phyloP scores from a whole-genome alignment of 179 eudicot species.

The Beta corolliflora region DNA sequence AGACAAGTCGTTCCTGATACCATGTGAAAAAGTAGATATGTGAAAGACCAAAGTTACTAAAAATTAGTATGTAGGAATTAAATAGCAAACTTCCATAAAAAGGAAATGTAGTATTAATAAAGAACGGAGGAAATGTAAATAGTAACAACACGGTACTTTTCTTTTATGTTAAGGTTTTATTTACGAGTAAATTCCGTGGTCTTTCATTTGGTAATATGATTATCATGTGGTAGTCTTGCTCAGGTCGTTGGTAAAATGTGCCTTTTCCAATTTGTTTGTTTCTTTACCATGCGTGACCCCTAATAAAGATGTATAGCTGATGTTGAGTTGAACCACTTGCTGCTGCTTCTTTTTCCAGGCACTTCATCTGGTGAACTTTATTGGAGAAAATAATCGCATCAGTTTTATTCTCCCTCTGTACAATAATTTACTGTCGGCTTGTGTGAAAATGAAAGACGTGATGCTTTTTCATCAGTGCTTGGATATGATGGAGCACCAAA shows the following conservation, averaged over 20 bases:
- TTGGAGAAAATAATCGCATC: conserved; percentile 48
- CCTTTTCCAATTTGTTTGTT: not conserved
- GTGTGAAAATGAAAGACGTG: conserved; percentile 41
- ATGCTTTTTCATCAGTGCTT: conserved; percentile 60
- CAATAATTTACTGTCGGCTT: conserved; percentile 61
- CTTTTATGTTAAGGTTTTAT: conserved; percentile 9
- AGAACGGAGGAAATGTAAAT: too few relatives aligned
- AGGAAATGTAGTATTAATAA: too few relatives aligned
- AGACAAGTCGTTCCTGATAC: too few relatives aligned
- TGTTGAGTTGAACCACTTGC: conserved; percentile 15
- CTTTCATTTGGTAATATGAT: not conserved
- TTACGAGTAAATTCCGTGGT: not conserved
- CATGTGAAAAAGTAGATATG: too few relatives aligned
- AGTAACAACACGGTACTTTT: not conserved
- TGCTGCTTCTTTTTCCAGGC: conserved; percentile 50
- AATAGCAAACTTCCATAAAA: too few relatives aligned
- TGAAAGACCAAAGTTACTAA: too few relatives aligned
- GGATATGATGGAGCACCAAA: conserved; percentile 67
- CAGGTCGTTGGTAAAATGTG: not conserved
- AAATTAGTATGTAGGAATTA: too few relatives aligned
- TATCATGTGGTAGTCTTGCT: not conserved
- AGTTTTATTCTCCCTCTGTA: conserved; percentile 53
- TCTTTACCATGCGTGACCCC: not conserved
- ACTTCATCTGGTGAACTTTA: conserved; percentile 46
- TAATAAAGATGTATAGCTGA: not conserved